These are phyloP conservation scores for Monilinia laxa DNA, from an alignment of 2,329 filamentous ascomycete genomes.

Conservation along the genomic window DNA sequence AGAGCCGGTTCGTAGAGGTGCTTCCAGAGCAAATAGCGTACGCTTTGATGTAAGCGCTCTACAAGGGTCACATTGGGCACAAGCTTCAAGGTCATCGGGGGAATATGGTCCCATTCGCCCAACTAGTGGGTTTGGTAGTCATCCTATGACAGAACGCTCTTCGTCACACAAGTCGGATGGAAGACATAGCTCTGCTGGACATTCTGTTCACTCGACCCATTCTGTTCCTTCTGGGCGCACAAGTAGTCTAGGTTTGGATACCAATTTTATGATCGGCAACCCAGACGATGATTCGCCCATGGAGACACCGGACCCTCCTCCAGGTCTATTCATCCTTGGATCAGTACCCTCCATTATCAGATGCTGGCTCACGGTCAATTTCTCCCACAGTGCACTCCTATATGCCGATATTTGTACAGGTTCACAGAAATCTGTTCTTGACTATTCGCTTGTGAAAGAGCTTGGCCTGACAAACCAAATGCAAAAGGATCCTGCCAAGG, in stretches of 20 bases:
- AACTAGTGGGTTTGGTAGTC: constrained; percentile 73
- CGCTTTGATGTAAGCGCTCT: constrained; percentile 95
- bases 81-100: constrained; percentile 76
- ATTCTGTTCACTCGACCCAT: constrained; percentile 68
- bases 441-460: constrained; percentile 70
- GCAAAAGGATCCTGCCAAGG: constrained; percentile 60
- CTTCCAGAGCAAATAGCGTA: constrained; percentile 93
- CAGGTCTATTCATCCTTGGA: constrained; percentile 80
- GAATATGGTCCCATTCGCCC: constrained; percentile 79
- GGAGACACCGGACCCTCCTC: constrained; percentile 72
- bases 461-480: constrained; percentile 69
- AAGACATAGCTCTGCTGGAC: constrained; percentile 87
- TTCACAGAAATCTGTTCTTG: constrained; percentile 82
- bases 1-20: constrained; percentile 78
- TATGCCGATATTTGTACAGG: constrained; percentile 93
- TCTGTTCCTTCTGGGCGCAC: constrained; percentile 77
- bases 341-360: constrained; percentile 91
- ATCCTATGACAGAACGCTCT: constrained; percentile 84
- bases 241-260: constrained; percentile 85
- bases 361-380: constrained; percentile 90
- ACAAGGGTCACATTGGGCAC: constrained; percentile 81
- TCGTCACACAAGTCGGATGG: constrained; percentile 96
- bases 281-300: constrained; percentile 68
- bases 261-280: constrained; percentile 61
- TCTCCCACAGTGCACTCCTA: constrained; percentile 82